Percentiles rank a stretch among this genome's conserved stretches.
phyloP scores from a whole-genome alignment of 2,329 filamentous ascomycete species.

The Amauroascus niger region DNA sequence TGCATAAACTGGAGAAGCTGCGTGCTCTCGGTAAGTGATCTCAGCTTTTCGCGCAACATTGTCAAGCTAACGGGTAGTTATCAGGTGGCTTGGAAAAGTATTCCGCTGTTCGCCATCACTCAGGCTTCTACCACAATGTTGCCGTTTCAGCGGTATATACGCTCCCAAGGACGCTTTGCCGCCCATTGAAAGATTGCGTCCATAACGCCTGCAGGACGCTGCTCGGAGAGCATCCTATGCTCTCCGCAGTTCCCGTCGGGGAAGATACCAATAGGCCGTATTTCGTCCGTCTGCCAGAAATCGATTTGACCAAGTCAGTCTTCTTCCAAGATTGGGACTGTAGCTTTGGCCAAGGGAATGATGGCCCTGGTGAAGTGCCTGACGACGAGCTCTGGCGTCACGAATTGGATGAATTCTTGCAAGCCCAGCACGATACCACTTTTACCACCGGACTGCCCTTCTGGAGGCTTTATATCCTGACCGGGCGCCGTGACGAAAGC shows the following conservation, averaged over 20 bases:
- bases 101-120: constrained; percentile 36
- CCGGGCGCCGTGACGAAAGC: constrained; percentile 13
- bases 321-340: constrained; percentile 25
- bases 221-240: constrained; percentile 34
- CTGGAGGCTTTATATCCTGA: constrained; percentile 39
- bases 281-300: constrained; percentile 37
- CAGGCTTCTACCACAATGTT: constrained; percentile 39
- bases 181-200: constrained; percentile 26
- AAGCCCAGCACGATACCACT: constrained; percentile 34
- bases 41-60: not conserved
- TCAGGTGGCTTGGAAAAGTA: constrained; percentile 40
- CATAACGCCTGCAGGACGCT: constrained; percentile 31
- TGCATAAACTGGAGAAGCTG: constrained; percentile 19
- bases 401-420: constrained; percentile 36
- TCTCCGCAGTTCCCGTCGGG: constrained; percentile 36
- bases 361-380: not conserved
- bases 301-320: constrained; percentile 35
- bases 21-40: constrained; percentile 26
- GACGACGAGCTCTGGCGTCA: constrained; percentile 25
- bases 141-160: constrained; percentile 34
- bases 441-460: constrained; percentile 32
- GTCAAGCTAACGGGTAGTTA: not conserved
- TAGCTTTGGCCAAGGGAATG: constrained; percentile 5
- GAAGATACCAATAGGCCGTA: constrained; percentile 35
- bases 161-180: constrained; percentile 21